phyloP scores from a whole-genome alignment of 352 stramenopile genomes.

The Globisporangium cederbergense region DNA sequence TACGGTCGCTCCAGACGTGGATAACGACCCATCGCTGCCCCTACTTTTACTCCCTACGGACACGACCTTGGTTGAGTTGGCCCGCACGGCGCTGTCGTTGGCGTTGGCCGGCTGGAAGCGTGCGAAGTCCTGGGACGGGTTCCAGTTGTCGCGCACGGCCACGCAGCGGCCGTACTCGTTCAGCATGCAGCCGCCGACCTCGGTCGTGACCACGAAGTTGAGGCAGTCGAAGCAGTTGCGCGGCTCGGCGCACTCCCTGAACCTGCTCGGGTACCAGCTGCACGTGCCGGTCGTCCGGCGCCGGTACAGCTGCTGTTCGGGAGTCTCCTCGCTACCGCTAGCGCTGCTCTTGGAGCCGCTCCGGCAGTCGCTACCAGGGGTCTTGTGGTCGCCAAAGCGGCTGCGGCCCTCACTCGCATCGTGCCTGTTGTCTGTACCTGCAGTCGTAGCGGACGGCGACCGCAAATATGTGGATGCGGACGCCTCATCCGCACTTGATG shows the following conservation, averaged over 20 bases:
- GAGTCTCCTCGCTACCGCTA: constrained; percentile 13
- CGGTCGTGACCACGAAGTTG: constrained; percentile 37
- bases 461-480: constrained; percentile 6
- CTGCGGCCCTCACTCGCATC: not conserved
- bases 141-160: constrained; percentile 2
- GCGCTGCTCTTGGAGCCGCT: constrained; percentile 7
- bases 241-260: constrained; percentile 34
- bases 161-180: constrained; percentile 22
- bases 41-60: not conserved
- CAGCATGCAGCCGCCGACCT: constrained; percentile 36
- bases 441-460: not conserved
- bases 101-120: constrained; percentile 9
- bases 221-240: constrained; percentile 51
- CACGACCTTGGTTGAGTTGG: not conserved
- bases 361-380: constrained; percentile 5
- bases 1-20: not conserved
- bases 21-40: not conserved
- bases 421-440: not conserved
- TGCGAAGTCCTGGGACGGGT: constrained; percentile 12
- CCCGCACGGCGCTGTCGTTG: not conserved
- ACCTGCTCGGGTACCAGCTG: constrained; percentile 36
- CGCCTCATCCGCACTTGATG: not conserved
- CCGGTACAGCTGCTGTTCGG: constrained; percentile 18
- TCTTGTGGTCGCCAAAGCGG: not conserved
- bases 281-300: constrained; percentile 34